A percentile compares a stretch with the other conserved stretches of the same genome.
These are phyloP conservation scores for Magnolia changhungtana DNA, from an alignment of 164 flowering plant species.

Conservation along the genomic window DNA sequence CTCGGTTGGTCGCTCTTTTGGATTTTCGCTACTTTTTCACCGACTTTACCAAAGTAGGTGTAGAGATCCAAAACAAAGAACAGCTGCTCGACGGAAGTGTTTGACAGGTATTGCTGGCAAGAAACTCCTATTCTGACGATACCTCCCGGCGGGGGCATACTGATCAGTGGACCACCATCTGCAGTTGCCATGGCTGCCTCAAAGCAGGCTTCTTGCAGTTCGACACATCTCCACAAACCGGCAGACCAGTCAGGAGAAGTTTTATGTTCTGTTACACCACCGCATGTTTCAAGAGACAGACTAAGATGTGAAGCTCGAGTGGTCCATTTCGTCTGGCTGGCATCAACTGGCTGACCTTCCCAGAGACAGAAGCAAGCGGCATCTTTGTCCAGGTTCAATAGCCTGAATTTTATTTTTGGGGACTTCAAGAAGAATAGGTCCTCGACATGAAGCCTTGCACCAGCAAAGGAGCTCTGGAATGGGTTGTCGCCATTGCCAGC, in stretches of 20 bases:
- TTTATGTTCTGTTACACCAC: slow-evolving; percentile 19
- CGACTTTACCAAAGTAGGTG: slow-evolving; percentile 67
- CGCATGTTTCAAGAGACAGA: slow-evolving; percentile 66
- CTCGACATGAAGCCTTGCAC: slow-evolving; percentile 88
- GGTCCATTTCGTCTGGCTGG: slow-evolving; percentile 79
- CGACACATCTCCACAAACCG: slow-evolving; percentile 83
- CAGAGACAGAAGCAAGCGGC: slow-evolving; percentile 95
- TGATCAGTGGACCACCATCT: slow-evolving; percentile 76
- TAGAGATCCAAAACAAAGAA: slow-evolving; percentile 85
- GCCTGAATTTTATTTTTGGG: slow-evolving; percentile 51
- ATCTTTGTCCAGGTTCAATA: slow-evolving; percentile 85
- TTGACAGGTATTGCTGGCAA: slow-evolving; percentile 67
- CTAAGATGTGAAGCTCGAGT: slow-evolving; percentile 58
- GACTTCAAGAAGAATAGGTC: slow-evolving; percentile 58
- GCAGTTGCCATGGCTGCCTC: slow-evolving; percentile 93
- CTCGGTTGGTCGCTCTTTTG: slow-evolving; percentile 42
- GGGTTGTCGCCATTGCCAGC: slow-evolving; percentile 10
- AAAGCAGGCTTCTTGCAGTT: slow-evolving; percentile 60
- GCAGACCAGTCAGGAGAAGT: slow-evolving; percentile 27
- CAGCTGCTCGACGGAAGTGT: slow-evolving; percentile 88
- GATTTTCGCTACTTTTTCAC: slow-evolving; percentile 64
- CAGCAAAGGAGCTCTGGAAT: slow-evolving; percentile 49
- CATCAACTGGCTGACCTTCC: slow-evolving; percentile 90
- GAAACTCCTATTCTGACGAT: slow-evolving; percentile 79
- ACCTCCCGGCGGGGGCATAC: slow-evolving; percentile 93